Percentiles rank a stretch among this genome's conserved stretches.
These are phyloP conservation scores for Penicillium flavigenum DNA, from an alignment of 495 filamentous ascomycete species.

Conservation along the genomic window DNA sequence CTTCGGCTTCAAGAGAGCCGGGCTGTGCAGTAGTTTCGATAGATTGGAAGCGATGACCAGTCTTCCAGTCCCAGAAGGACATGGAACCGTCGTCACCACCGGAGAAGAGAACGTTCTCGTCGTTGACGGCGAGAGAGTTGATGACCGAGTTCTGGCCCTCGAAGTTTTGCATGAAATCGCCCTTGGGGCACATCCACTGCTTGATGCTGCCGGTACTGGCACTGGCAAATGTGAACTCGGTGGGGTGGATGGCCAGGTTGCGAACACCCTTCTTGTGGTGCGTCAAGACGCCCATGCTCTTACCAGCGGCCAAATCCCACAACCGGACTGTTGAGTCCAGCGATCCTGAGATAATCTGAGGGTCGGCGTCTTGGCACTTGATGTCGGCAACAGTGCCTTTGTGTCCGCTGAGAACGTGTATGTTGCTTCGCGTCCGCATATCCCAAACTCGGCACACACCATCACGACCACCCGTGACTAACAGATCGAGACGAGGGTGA, in stretches of 20 bases:
- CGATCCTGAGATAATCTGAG: constrained; percentile 88
- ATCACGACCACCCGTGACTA: constrained; percentile 93
- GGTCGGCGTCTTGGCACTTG: constrained; percentile 93
- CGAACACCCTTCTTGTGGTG: constrained; percentile 99
- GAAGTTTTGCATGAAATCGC: constrained; percentile 99
- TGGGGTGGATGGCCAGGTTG: constrained; percentile 79
- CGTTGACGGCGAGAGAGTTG: constrained; percentile 90
- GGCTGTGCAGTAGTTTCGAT: constrained; percentile 91
- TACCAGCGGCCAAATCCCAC: constrained; percentile 96
- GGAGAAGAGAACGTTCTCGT: constrained; percentile 92
- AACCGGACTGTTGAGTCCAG: constrained; percentile 89
- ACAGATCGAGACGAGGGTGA: constrained; percentile 90
- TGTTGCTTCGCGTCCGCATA: constrained; percentile 92
- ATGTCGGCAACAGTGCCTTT: constrained; percentile 84
- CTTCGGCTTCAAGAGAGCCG: constrained; percentile 89
- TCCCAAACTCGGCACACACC: constrained; percentile 97
- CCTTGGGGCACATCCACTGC: constrained; percentile 99
- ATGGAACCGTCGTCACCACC: constrained; percentile 96
- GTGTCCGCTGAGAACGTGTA: constrained; percentile 91
- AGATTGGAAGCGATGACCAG: constrained; percentile 84
- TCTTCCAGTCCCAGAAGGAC: constrained; percentile 99
- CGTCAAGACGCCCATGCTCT: constrained; percentile 92
- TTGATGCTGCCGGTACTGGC: constrained; percentile 93
- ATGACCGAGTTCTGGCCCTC: constrained; percentile 95
- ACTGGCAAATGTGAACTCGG: constrained; percentile 94